Evolutionary conservation across 257 asterid genomes (phyloP).

Genomic region (Scutellaria barbata): DNA sequence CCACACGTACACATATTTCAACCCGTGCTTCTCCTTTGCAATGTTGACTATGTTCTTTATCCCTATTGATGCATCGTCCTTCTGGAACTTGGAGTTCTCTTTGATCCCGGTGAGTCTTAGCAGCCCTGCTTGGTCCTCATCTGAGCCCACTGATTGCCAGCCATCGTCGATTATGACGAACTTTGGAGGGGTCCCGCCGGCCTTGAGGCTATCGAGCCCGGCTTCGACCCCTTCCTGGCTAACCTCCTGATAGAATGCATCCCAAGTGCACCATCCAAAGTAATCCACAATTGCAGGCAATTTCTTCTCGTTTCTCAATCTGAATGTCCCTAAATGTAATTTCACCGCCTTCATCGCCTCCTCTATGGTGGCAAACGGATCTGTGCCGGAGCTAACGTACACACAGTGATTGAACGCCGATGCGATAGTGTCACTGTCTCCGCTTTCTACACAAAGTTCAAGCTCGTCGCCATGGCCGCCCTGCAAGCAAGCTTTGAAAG

Average conservation of each 20-base stretch:
- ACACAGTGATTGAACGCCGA: constrained; percentile 57
- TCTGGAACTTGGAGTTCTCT: constrained; percentile 72
- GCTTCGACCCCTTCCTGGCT: constrained; percentile 81
- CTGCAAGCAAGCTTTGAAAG: constrained; percentile 74
- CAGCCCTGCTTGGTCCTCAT: constrained; percentile 35
- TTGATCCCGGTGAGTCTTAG: constrained; percentile 67
- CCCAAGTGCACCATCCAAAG: constrained; percentile 98
- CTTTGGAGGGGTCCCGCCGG: constrained; percentile 75
- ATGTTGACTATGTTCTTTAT: constrained; percentile 67
- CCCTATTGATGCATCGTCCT: constrained; percentile 56
- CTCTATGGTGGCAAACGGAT: constrained; percentile 60
- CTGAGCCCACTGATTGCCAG: constrained; percentile 74
- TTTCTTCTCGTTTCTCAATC: constrained; percentile 68
- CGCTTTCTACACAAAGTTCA: constrained; percentile 75
- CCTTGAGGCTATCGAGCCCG: constrained; percentile 63
- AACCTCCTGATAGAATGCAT: constrained; percentile 86
- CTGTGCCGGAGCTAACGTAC: constrained; percentile 66
- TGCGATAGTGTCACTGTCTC: constrained; percentile 49
- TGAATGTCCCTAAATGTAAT: constrained; percentile 61
- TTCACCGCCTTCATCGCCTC: constrained; percentile 68
- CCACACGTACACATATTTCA: constrained; percentile 86
- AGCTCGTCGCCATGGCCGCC: constrained; percentile 66
- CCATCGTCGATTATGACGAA: constrained; percentile 90
- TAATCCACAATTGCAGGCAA: constrained; percentile 70
- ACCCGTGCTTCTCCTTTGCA: constrained; percentile 72